Evolutionary conservation across 2,329 filamentous ascomycete genomes (phyloP).

Genomic region (Colletotrichum somersetense): DNA sequence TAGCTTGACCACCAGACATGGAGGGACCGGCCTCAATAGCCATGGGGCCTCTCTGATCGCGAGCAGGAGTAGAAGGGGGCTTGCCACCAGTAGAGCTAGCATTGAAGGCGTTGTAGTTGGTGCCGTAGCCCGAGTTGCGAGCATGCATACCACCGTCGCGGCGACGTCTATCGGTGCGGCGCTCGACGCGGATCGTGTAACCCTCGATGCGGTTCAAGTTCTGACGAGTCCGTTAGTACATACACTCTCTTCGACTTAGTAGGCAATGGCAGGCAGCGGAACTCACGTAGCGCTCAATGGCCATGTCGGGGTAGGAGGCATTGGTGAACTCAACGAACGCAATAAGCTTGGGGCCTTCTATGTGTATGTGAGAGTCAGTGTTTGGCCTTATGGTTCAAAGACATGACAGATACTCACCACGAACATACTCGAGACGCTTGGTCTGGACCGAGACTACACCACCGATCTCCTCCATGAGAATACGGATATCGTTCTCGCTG

Average conservation of each 20-base stretch:
- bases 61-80: conserved; percentile 34
- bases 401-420: conserved; percentile 6
- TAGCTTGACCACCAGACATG: not conserved
- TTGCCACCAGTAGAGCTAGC: not conserved
- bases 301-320: conserved; percentile 53
- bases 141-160: not conserved
- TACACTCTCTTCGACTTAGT: not conserved
- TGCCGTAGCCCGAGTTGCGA: not conserved
- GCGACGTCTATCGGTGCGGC: conserved; percentile 41
- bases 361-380: conserved; percentile 15
- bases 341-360: conserved; percentile 45
- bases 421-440: conserved; percentile 35
- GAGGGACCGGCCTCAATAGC: conserved; percentile 33
- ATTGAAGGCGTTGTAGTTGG: conserved; percentile 1
- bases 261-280: not conserved
- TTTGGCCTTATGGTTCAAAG: not conserved
- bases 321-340: conserved; percentile 57
- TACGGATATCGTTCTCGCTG: conserved; percentile 52
- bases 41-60: conserved; percentile 20
- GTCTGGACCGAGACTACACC: conserved; percentile 52
- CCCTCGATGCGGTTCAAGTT: conserved; percentile 50
- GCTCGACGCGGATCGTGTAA: conserved; percentile 53
- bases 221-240: conserved; percentile 45
- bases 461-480: conserved; percentile 55
- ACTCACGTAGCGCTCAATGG: conserved; percentile 52